phyloP scores from a whole-genome alignment of 768 basidiomycete genomes.

The Lyophyllum shimeji region DNA sequence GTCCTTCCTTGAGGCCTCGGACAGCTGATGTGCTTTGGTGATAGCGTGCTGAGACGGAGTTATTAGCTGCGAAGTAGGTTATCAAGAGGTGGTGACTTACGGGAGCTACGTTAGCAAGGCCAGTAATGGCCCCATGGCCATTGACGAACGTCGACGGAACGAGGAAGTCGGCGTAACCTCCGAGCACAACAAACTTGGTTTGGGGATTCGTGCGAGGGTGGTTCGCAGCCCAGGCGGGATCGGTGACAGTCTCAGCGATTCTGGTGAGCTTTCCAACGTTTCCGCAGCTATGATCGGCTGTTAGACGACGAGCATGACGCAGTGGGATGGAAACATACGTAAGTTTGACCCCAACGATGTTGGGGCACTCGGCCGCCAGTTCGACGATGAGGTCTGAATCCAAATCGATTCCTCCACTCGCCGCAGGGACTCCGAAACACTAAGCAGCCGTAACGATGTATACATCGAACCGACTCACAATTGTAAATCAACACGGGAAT shows the following conservation, averaged over 20 bases:
- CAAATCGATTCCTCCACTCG: slow-evolving; percentile 86
- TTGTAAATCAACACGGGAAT: slow-evolving; percentile 91
- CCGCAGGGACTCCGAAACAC: slow-evolving; percentile 66
- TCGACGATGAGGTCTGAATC: slow-evolving; percentile 87
- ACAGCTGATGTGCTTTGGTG: slow-evolving; percentile 60
- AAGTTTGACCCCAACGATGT: slow-evolving; percentile 85
- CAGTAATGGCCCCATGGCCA: slow-evolving; percentile 88
- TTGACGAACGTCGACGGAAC: slow-evolving; percentile 69
- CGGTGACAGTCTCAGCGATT: slow-evolving; percentile 68
- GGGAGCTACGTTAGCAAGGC: slow-evolving; percentile 82
- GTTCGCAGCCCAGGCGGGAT: slow-evolving; percentile 48
- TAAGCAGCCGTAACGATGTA: slow-evolving; percentile 8
- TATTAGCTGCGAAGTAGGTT: background rate
- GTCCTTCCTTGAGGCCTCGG: slow-evolving; percentile 54
- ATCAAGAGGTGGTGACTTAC: slow-evolving; percentile 36
- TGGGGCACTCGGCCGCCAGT: slow-evolving; percentile 73
- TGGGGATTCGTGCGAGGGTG: slow-evolving; percentile 68
- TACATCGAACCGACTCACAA: slow-evolving; percentile 47
- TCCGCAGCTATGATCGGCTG: slow-evolving; percentile 59
- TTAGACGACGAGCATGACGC: background rate
- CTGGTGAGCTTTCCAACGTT: slow-evolving; percentile 91
- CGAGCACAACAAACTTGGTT: slow-evolving; percentile 80
- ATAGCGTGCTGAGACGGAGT: slow-evolving; percentile 48
- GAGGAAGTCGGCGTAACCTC: slow-evolving; percentile 85
- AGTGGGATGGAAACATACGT: slow-evolving; percentile 53